Percentiles rank a stretch among this genome's conserved stretches.
phyloP scores from a whole-genome alignment of 2,329 filamentous ascomycete genomes.

The Seiridium unicorne region DNA sequence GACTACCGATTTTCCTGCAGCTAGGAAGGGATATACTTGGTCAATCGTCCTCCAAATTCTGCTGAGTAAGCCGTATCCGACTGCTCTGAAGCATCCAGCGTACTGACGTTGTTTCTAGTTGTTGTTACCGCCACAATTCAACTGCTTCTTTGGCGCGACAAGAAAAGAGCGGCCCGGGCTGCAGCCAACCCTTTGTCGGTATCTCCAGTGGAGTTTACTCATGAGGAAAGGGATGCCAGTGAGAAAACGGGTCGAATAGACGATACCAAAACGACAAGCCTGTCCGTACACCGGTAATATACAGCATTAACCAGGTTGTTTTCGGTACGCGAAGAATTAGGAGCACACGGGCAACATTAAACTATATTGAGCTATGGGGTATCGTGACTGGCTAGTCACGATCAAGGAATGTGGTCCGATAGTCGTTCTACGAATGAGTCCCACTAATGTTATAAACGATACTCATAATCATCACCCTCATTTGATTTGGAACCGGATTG shows the following conservation, averaged over 20 bases:
- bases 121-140: not conserved
- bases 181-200: not conserved
- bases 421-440: no score
- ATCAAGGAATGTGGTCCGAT: no score
- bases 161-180: not conserved
- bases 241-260: not conserved
- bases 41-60: slow-evolving; percentile 1
- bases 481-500: no score
- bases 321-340: no score
- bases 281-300: no score
- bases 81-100: not conserved
- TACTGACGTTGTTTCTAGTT: not conserved
- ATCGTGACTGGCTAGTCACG: no score
- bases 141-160: not conserved
- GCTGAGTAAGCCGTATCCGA: not conserved
- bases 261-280: not conserved
- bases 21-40: not conserved
- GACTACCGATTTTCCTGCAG: slow-evolving; percentile 1
- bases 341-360: no score
- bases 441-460: no score
- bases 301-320: no score
- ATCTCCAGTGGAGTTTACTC: not conserved
- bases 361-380: no score
- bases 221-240: not conserved
- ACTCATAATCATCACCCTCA: no score